Evolutionary conservation across 306 rosid species (phyloP).

Genomic region (Quercus robur): DNA sequence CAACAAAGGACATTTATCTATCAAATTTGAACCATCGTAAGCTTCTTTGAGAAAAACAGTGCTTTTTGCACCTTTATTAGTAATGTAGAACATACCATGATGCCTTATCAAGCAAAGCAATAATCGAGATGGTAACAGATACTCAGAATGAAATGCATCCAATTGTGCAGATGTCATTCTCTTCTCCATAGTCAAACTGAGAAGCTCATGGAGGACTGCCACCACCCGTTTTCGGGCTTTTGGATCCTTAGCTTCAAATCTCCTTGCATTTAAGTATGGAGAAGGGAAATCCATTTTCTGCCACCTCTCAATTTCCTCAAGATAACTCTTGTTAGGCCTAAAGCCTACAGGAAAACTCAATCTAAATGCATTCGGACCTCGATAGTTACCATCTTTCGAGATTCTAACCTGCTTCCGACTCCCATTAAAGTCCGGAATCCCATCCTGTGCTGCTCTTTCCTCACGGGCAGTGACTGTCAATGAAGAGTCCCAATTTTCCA

Average conservation of each 20-base stretch:
- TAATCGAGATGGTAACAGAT: constrained; percentile 63
- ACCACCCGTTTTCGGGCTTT: constrained; percentile 68
- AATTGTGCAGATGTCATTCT: constrained; percentile 78
- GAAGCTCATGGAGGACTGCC: constrained; percentile 82
- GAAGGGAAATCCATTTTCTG: constrained; percentile 86
- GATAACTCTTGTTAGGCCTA: constrained; percentile 65
- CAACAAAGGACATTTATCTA: constrained; percentile 54
- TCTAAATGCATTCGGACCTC: constrained; percentile 60
- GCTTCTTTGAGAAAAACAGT: constrained; percentile 71
- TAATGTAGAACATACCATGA: constrained; percentile 85
- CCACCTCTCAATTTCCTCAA: constrained; percentile 66
- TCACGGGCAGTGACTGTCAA: constrained; percentile 64
- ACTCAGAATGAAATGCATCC: constrained; percentile 76
- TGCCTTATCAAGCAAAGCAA: constrained; percentile 75
- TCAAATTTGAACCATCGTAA: constrained; percentile 53
- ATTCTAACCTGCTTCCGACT: constrained; percentile 47
- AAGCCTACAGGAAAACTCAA: constrained; percentile 66
- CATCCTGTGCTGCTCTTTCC: constrained; percentile 38
- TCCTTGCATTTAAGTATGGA: constrained; percentile 81
- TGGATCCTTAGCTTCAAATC: constrained; percentile 60
- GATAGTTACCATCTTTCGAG: constrained; percentile 64
- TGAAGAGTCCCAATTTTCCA: constrained; percentile 84
- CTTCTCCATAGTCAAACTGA: constrained; percentile 77
- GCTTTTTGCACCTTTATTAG: constrained; percentile 83
- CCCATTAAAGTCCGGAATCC: constrained; percentile 21